phyloP scores from a whole-genome alignment of 768 basidiomycete species.

The Amanita rubescens region DNA sequence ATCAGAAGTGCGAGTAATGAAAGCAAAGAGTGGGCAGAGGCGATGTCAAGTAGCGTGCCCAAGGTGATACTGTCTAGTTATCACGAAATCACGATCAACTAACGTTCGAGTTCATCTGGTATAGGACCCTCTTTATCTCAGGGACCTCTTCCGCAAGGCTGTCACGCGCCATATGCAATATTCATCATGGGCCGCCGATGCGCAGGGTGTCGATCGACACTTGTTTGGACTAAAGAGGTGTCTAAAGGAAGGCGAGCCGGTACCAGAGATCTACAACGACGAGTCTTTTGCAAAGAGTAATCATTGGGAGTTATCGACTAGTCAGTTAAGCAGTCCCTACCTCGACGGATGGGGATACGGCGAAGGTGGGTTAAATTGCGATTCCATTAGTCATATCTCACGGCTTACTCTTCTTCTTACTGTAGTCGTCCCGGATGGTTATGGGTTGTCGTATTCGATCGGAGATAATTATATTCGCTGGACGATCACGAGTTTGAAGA shows the following conservation, averaged over 20 bases:
- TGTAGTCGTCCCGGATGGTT: constrained; percentile 89
- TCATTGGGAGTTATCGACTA: constrained; percentile 94
- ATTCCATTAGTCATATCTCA: not conserved
- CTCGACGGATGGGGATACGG: constrained; percentile 98
- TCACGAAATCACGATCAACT: constrained; percentile 13
- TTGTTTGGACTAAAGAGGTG: constrained; percentile 89
- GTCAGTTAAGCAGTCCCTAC: constrained; percentile 72
- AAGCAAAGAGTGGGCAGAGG: constrained; percentile 78
- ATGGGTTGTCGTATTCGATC: constrained; percentile 88
- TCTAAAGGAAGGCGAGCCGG: constrained; percentile 59
- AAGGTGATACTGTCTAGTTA: constrained; percentile 25
- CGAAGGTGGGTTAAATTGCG: constrained; percentile 51
- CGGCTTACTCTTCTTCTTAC: not conserved
- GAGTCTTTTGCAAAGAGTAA: constrained; percentile 56
- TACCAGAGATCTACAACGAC: constrained; percentile 74
- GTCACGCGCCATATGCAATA: constrained; percentile 82
- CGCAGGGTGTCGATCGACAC: constrained; percentile 92
- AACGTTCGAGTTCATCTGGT: not conserved
- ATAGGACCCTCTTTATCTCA: constrained; percentile 38
- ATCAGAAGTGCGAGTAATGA: constrained; percentile 82
- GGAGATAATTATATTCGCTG: constrained; percentile 79
- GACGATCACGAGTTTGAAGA: constrained; percentile 77
- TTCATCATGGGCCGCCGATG: constrained; percentile 86
- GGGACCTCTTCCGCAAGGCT: constrained; percentile 66
- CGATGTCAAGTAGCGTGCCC: constrained; percentile 63